Percentiles rank a stretch among this genome's conserved stretches.
phyloP scores from a whole-genome alignment of 1,139 yeast species.

The Geotrichum bryndzae region DNA sequence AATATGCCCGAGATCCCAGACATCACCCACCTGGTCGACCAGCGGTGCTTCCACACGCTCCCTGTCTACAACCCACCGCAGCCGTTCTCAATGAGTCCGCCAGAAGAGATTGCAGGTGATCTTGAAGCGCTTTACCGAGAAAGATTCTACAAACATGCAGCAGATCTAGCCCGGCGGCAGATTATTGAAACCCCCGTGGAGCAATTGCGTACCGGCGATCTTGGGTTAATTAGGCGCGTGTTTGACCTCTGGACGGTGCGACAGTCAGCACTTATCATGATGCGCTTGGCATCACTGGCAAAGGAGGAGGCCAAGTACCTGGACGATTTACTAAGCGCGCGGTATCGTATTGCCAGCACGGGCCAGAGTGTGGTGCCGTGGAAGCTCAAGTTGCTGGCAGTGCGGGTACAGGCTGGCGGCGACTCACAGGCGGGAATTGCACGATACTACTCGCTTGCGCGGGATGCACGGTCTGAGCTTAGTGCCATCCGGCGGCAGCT shows the following conservation, averaged over 20 bases:
- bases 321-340: constrained; percentile 25
- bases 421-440: constrained; percentile 27
- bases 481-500: not conserved
- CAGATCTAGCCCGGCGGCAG: constrained; percentile 22
- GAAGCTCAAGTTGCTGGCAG: constrained; percentile 28
- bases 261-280: constrained; percentile 23
- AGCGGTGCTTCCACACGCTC: constrained; percentile 24
- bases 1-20: constrained; percentile 9
- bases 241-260: constrained; percentile 27
- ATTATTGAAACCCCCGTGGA: constrained; percentile 16
- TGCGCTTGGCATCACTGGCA: constrained; percentile 23
- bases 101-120: constrained; percentile 17
- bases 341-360: constrained; percentile 22
- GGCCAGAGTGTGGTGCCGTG: constrained; percentile 31
- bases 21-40: constrained; percentile 21
- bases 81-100: constrained; percentile 22
- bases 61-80: constrained; percentile 25
- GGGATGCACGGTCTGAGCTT: constrained; percentile 26
- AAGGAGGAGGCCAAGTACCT: constrained; percentile 26
- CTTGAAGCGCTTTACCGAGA: constrained; percentile 20
- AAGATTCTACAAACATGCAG: constrained; percentile 25
- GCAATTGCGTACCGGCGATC: constrained; percentile 1
- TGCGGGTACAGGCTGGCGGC: constrained; percentile 27
- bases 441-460: constrained; percentile 28
- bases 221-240: constrained; percentile 17